These are phyloP conservation scores for Aaosphaeria pasadenensis DNA, from an alignment of 2,329 filamentous ascomycete genomes.

Conservation along the genomic window DNA sequence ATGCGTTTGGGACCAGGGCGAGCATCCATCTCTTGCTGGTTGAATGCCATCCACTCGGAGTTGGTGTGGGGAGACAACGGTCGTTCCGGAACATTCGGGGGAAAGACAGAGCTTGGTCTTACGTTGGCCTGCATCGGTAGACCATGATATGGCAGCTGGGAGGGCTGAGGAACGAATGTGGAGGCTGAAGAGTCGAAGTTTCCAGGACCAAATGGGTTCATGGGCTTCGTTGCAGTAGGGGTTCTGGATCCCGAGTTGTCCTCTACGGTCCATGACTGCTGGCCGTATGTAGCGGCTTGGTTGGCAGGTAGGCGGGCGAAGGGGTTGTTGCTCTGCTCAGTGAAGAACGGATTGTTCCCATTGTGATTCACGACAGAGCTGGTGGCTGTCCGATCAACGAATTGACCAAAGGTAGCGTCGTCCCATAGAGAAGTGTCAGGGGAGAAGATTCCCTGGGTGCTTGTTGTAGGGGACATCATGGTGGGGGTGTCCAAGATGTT, in stretches of 20 bases:
- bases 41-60: conserved; percentile 55
- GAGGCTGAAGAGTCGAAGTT: conserved; percentile 50
- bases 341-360: conserved; percentile 48
- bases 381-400: conserved; percentile 35
- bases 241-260: conserved; percentile 70
- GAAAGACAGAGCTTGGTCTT: conserved; percentile 51
- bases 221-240: conserved; percentile 69
- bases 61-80: conserved; percentile 63
- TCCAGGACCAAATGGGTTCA: conserved; percentile 58
- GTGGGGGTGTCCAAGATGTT: conserved; percentile 37
- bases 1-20: conserved; percentile 53
- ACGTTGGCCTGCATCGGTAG: conserved; percentile 38
- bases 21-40: conserved; percentile 50
- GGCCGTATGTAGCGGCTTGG: conserved; percentile 46
- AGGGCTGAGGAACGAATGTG: conserved; percentile 40
- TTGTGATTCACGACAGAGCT: conserved; percentile 41
- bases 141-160: conserved; percentile 37
- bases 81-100: conserved; percentile 38
- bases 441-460: conserved; percentile 50
- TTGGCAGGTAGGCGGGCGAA: conserved; percentile 62
- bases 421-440: conserved; percentile 51
- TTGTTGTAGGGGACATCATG: conserved; percentile 50
- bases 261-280: conserved; percentile 60
- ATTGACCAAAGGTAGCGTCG: conserved; percentile 41
- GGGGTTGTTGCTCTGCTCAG: conserved; percentile 51